Conservation (phyloP, 371 early-diverging fungal species). For the Lichtheimia ramosa region DNA sequence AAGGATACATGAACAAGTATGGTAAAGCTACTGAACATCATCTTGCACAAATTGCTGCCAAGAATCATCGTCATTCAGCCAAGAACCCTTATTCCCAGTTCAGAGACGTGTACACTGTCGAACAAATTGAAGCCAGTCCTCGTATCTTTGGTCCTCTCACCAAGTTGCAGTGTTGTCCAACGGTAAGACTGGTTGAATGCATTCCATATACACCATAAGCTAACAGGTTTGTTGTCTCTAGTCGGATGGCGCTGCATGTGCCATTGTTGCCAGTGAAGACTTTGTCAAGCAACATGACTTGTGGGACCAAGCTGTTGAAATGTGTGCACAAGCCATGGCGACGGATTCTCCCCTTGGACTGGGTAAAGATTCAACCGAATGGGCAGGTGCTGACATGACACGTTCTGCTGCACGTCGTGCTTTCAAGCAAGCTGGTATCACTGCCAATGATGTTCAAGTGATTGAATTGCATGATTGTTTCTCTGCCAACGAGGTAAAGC, state of each 20-base stretch:
- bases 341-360: constrained; percentile 71
- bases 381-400: constrained; percentile 79
- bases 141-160: constrained; percentile 76
- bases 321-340: constrained; percentile 71
- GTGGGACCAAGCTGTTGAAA: constrained; percentile 70
- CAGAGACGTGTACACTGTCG: constrained; percentile 69
- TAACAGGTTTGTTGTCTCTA: too few species aligned
- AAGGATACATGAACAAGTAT: constrained; percentile 70
- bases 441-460: constrained; percentile 65
- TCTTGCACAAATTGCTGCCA: constrained; percentile 74
- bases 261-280: constrained; percentile 67
- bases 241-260: constrained; percentile 78
- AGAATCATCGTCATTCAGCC: constrained; percentile 76
- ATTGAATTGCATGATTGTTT: constrained; percentile 86
- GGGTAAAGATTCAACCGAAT: constrained; percentile 58
- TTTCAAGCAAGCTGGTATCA: constrained; percentile 60
- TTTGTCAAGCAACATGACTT: constrained; percentile 68
- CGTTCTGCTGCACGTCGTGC: constrained; percentile 62
- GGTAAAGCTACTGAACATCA: constrained; percentile 56
- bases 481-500: constrained; percentile 77
- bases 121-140: constrained; percentile 65
- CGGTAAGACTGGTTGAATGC: too few species aligned
- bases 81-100: constrained; percentile 83
- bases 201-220: too few species aligned
- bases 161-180: constrained; percentile 80